Percentiles rank a stretch among this genome's conserved stretches.
phyloP scores from a whole-genome alignment of 23 red algal genomes.

The Gracilaria gracilis region DNA sequence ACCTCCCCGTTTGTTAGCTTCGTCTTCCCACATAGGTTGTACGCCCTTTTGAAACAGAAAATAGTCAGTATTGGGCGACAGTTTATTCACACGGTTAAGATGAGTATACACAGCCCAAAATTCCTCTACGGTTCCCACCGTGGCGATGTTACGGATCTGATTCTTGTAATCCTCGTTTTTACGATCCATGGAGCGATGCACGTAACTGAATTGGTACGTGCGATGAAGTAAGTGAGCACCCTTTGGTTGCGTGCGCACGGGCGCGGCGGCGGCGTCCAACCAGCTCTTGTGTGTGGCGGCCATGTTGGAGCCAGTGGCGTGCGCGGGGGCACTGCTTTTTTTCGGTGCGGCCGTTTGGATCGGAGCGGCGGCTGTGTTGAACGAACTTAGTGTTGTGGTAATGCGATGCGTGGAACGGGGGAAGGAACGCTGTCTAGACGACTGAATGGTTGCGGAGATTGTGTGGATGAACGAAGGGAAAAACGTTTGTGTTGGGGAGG shows the following conservation, averaged over 20 bases:
- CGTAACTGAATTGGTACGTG: conserved; percentile 71
- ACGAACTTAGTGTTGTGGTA: not conserved
- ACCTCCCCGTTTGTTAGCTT: conserved; percentile 65
- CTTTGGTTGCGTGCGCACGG: conserved; percentile 36
- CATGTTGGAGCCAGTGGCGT: conserved; percentile 11
- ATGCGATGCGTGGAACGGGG: not conserved
- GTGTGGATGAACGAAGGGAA: not conserved
- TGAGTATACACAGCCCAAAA: conserved; percentile 73
- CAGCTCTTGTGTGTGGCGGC: conserved; percentile 59
- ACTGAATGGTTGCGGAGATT: conserved; percentile 17
- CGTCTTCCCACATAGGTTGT: conserved; percentile 87
- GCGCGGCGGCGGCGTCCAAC: conserved; percentile 64
- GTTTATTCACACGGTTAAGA: conserved; percentile 49
- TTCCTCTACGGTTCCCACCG: conserved; percentile 70
- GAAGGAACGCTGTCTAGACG: not conserved
- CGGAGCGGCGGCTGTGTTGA: not conserved
- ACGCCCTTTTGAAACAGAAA: conserved; percentile 79
- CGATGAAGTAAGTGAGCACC: conserved; percentile 57
- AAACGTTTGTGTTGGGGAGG: not conserved
- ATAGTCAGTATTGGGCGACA: conserved; percentile 65
- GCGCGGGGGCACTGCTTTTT: not conserved
- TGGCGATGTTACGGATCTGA: conserved; percentile 64
- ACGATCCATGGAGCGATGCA: conserved; percentile 56
- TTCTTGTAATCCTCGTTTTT: conserved; percentile 57
- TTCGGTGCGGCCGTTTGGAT: conserved; percentile 1